Base-by-base conservation (phyloP, 768 basidiomycete species). In the Artomyces pyxidatus region DNA sequence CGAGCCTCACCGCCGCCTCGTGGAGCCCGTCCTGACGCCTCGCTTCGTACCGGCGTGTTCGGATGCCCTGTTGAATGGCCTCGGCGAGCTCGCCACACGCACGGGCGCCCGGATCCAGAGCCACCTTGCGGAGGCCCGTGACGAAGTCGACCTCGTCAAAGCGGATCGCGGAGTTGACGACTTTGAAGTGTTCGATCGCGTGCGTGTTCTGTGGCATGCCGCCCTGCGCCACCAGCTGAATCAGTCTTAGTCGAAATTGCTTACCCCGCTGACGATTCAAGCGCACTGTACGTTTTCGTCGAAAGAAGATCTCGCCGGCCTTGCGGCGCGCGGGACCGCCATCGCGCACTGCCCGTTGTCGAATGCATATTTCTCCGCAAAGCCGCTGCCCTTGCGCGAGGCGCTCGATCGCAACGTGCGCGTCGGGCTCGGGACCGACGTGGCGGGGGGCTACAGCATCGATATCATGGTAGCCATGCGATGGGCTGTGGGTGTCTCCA, bases 31-130 rank as follows among this genome's bases (percentile, higher is more conserved):
- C 9, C 64, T 95, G 47, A 93, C 92, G 0, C 92, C 92, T 0
- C 79, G 92, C 16, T 95, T 94, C 55, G 83, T 94, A 3, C 92
- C 92, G 1, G 90, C 90, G 0, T 94, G 90, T 61, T 85, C 88
- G 2, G 71, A 86, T 43, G 78, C 75, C 38, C 70, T 93, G 26
- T 72, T 94, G 0, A 52, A 54, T 8, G 83, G 79, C 8, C 69
- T 95, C 0, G 82, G 79, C 3, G 61, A 70, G 7, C 65, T 93
- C 1, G 73, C 82, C 0, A 51, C 64, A 22, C 59, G 63, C 27
- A 61, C 71, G 35, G 63, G 65, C n/a, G 61, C 83, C 8, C 71
- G 74, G 41, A 68, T 91, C 0, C 89, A 93, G 60, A 89, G 85
- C 55, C 91, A 95, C 59, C 67, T 94, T 61, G 83, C 89, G 0